A percentile compares a stretch with the other conserved stretches of the same genome.
phyloP scores from a whole-genome alignment of 1,139 yeast species.

The Casaregolazyma suthepensis region DNA sequence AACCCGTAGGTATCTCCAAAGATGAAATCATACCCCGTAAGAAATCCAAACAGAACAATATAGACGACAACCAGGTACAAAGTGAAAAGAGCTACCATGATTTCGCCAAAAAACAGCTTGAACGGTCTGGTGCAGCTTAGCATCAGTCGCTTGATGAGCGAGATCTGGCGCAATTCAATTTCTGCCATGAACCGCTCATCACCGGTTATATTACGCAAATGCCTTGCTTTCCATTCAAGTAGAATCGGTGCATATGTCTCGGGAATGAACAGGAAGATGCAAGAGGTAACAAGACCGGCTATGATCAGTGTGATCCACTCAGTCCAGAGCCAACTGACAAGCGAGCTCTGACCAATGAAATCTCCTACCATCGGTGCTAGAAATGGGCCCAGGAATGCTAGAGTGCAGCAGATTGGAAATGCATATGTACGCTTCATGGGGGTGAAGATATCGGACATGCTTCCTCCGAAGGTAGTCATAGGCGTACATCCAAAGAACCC shows the following conservation, averaged over 20 bases:
- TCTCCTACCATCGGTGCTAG: conserved; percentile 2
- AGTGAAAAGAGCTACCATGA: not conserved
- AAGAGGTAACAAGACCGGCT: not conserved
- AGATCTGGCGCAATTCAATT: not conserved
- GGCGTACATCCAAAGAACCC: conserved; percentile 78
- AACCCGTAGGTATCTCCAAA: conserved; percentile 2
- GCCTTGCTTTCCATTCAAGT: not conserved
- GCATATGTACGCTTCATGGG: conserved; percentile 1
- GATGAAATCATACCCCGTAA: conserved; percentile 2
- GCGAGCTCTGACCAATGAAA: conserved; percentile 3
- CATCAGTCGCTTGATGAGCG: not conserved
- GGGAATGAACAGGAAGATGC: not conserved
- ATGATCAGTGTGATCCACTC: conserved; percentile 4
- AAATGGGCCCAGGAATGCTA: conserved; percentile 1
- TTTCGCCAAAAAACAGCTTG: not conserved
- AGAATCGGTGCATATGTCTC: conserved; percentile 3
- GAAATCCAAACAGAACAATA: conserved; percentile 3
- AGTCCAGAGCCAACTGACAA: conserved; percentile 4
- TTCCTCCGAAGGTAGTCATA: conserved; percentile 75
- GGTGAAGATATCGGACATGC: conserved; percentile 51
- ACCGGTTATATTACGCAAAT: not conserved
- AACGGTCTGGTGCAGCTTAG: not conserved
- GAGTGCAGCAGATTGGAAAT: not conserved
- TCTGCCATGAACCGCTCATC: not conserved
- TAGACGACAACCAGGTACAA: conserved; percentile 2